Evolutionary conservation across 1,139 yeast genomes (phyloP).

Genomic region (Yamadazyma buinensis): DNA sequence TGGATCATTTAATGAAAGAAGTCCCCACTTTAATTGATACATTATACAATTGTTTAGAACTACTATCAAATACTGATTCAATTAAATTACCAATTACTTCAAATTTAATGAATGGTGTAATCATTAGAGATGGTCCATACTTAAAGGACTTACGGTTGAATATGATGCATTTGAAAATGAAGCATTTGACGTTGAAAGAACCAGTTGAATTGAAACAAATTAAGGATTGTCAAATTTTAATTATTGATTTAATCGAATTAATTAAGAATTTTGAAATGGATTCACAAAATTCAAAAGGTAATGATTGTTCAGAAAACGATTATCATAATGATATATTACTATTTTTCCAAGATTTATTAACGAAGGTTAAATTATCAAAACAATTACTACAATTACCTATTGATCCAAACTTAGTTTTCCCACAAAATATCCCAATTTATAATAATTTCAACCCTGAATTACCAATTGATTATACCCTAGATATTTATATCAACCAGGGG

Average conservation of each 20-base stretch:
- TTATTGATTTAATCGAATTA: conserved; percentile 6
- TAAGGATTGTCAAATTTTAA: conserved; percentile 5
- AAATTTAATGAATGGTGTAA: conserved; percentile 39
- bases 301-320: too few relatives aligned
- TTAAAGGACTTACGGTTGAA: conserved; percentile 28
- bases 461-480: conserved; percentile 30
- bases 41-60: conserved; percentile 35
- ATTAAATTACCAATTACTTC: conserved; percentile 39
- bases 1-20: conserved; percentile 29
- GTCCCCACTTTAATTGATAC: conserved; percentile 41
- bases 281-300: background rate
- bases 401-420: conserved; percentile 41
- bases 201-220: conserved; percentile 6
- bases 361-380: conserved; percentile 32
- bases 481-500: conserved; percentile 42
- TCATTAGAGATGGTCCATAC: conserved; percentile 40
- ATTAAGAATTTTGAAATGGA: conserved; percentile 1
- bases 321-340: conserved; percentile 21
- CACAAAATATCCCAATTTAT: conserved; percentile 26
- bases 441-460: conserved; percentile 32
- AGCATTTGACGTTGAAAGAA: background rate
- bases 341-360: conserved; percentile 24
- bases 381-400: conserved; percentile 38
- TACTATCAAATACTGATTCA: conserved; percentile 29
- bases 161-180: conserved; percentile 8